Evolutionary conservation across 805 yeast species (phyloP), one percentile per base, ranked within the genome.

Genomic region (Cyberlindnera mississippiensis): DNA sequence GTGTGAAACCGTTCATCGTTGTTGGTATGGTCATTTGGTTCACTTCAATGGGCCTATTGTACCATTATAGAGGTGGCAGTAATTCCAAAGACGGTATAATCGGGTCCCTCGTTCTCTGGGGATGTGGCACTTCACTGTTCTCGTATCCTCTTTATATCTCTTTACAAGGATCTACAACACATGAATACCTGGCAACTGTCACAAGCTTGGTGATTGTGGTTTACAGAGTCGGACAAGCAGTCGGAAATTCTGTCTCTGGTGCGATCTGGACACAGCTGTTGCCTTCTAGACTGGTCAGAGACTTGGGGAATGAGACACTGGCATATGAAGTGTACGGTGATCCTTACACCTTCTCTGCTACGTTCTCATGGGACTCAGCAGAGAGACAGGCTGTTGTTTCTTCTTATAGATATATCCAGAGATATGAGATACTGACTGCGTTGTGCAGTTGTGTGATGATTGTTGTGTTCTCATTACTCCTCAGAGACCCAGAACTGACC

Each of bases 101-200:
- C 56, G 87, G 82, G 22, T 76, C 78, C n/a, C 69, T 76, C 46
- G 73, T 78, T 52, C 61, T 82, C 10, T 62, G 80, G 56, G 89
- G 89, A 53, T 68, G 82, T 44, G 88, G 87, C 51, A 82, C 85
- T 29, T 84, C 85, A 5, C 71, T 81, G 63, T 80, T 82, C 67
- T 73, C 85, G 10, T 82, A 80, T 55, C 75, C 85, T 13, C 69
- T 78, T n/a, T 81, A 76, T 54, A 82, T 78, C 5, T 74, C 84
- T 18, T 71, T 80, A 44, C 81, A 78, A 55, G 63, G 83, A 2
- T 68, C 74, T 38, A 73, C 80, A 20, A 72, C 70, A 41, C 90
- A 83, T 60, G 85, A 80, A 58, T 69, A 77, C 62, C 73, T 84
- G 81, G 86, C 87, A 6, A 71, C 77, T 31, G 74, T 78, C 31